Base-by-base conservation (phyloP, 2,329 filamentous ascomycete species). In the Hymenoscyphus fructigenus region DNA sequence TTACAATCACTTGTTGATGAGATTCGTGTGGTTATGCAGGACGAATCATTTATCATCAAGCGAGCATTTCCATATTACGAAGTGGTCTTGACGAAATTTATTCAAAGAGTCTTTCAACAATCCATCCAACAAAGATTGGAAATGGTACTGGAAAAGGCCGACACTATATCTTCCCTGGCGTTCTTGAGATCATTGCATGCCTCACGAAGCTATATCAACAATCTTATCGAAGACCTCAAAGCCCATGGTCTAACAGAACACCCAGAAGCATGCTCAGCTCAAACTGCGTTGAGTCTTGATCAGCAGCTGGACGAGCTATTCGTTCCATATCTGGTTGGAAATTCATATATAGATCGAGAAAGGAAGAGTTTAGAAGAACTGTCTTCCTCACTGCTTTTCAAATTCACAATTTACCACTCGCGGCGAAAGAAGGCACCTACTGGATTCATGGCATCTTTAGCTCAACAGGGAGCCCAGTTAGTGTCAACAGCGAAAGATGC, bases 41-140 rank as follows among this genome's bases (percentile, higher is more conserved):
- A 98, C 74, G 95, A 99, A 75, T 97, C 94, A 10, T 91, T 92
- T 70, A 96, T 97, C 76, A 98, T 99, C 76, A 96, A 95, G 77
- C 88, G 93, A 60, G 94, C 95, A 0, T 99, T 99, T 74, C 95
- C 95, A 0, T 97, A 93, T 76, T 94, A 96, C 71, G 95, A 99
- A 72, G 93, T 94, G 66, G 95, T 99, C 0, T 81, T 99, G 60
- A 89, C 89, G 69, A 94, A 94, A 72, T 99, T 99, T 73, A 84
- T 99, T 60, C 95, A 99, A 78, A 86, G 95, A 70, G 90, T 99
- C 12, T 99, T 99, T 74, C 95, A 99, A 75, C 95, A 99, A 78
- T 98, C 94, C 1, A 93, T 99, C 67, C 96, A 99, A 78, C 94
- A 98, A 77, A 87, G 94, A 15, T 83, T 99, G 10, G 95, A 99